phyloP scores from a whole-genome alignment of 805 yeast genomes.

The Lipomyces starkeyi region DNA sequence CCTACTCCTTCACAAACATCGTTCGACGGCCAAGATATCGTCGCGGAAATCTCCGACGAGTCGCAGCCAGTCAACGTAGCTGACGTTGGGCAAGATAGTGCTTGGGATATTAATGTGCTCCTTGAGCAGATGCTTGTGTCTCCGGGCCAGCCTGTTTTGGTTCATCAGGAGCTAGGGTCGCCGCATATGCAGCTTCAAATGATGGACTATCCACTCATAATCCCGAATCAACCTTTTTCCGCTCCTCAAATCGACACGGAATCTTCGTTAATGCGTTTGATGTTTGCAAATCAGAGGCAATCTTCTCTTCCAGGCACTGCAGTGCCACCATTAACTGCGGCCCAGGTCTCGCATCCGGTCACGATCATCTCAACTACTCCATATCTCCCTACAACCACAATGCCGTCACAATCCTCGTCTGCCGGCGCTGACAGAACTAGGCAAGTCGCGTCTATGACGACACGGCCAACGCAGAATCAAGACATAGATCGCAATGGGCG shows the following conservation, averaged over 20 bases:
- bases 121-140: neutral
- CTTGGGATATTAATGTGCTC: neutral
- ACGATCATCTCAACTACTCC: neutral
- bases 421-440: neutral
- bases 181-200: neutral
- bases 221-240: neutral
- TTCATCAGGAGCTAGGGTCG: neutral
- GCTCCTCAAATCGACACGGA: neutral
- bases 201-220: neutral
- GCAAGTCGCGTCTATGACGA: neutral
- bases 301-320: neutral
- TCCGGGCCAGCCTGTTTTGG: neutral
- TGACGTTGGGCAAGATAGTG: neutral
- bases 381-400: neutral
- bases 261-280: neutral
- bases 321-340: neutral
- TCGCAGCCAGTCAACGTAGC: neutral
- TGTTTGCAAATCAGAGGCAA: neutral
- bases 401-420: neutral
- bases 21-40: neutral
- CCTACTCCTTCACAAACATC: slow-evolving; percentile 1
- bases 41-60: neutral
- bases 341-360: neutral
- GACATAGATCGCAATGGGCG: slow-evolving; percentile 32
- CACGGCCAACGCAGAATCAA: slow-evolving; percentile 5